Evolutionary conservation across 2,329 filamentous ascomycete species (phyloP), one percentile per base, ranked within the genome.

Genomic region (Fusarium praegraminearum): DNA sequence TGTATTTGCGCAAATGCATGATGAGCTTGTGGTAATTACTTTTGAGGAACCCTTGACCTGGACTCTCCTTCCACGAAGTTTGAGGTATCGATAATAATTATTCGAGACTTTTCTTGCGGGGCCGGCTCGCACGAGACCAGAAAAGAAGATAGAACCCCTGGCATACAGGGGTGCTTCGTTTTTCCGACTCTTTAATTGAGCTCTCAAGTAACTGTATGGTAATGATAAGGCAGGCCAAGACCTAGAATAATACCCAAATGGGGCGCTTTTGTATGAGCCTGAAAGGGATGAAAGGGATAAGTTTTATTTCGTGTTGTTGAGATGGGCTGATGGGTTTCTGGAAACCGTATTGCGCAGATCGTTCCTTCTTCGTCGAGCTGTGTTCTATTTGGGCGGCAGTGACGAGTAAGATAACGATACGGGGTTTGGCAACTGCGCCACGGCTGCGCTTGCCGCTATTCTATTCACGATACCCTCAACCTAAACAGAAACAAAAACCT

Each of bases 131-230:
- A 65, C 65, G 35, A 71, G 59, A 60, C 62, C 63, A 60, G 50
- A 53, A 66, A 32, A 26, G 40, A 45, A 54, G 45, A 59, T 51
- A 70, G 53, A 45, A 46, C 62, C 66, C 65, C 51, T 49, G 40
- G 16, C 16, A 53, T 57, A 33, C 70, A 58, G 65, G 70, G 70
- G 52, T 68, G 22, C 24, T 65, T 54, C 55, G 65, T 65, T 22
- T 60, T 60, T 60, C 41, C 46, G 36, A 24, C 54, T 47, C 45
- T 43, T 65, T 65, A 65, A 52, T 65, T 54, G 54, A 30, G 47
- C 62, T 65, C 43, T 65, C 62, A 65, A 46, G 62, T 66, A 61
- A 65, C 54, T 67, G 36, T 67, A 62, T 70, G 49, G 35, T 62
- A 61, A 67, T 57, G 53, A 70, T 57, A 70, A 61, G 32, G 41